These are phyloP conservation scores for Gossypium schwendimanii DNA, from an alignment of 441 rosid genomes.

Conservation along the genomic window DNA sequence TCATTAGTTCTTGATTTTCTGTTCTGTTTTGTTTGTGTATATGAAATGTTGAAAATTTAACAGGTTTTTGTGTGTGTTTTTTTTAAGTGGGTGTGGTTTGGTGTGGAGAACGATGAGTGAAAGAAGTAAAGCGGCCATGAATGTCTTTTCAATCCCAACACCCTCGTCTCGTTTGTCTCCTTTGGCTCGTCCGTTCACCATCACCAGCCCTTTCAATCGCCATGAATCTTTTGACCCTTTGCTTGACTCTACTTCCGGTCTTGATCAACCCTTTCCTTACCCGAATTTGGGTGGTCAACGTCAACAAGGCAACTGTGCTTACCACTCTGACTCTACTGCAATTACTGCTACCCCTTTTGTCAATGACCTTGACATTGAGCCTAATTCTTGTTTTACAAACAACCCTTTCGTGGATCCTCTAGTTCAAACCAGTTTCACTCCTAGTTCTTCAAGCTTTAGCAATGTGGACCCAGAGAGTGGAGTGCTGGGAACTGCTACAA, in stretches of 20 bases:
- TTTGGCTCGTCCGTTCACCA: slow-evolving; percentile 29
- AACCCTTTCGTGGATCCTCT: not conserved
- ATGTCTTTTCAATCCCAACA: slow-evolving; percentile 4
- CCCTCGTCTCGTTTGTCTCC: slow-evolving; percentile 33
- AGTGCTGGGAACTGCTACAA: not conserved
- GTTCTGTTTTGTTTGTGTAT: not conserved
- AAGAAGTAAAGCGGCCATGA: not conserved
- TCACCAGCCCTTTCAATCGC: slow-evolving; percentile 6
- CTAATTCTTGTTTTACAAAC: not conserved
- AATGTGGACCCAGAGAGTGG: not conserved
- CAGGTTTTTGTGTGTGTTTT: not conserved
- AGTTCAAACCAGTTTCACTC: not conserved
- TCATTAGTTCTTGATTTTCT: not conserved
- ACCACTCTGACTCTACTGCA: slow-evolving; percentile 20
- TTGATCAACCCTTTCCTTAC: slow-evolving; percentile 22
- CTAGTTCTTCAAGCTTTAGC: slow-evolving; percentile 6
- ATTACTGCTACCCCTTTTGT: slow-evolving; percentile 6
- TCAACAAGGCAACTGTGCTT: slow-evolving; percentile 11
- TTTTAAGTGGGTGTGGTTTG: not conserved
- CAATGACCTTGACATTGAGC: slow-evolving; percentile 10
- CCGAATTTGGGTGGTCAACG: slow-evolving; percentile 5
- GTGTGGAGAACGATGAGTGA: slow-evolving; percentile 11
- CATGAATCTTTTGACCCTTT: slow-evolving; percentile 2
- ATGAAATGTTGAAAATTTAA: not conserved
- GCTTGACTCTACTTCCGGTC: slow-evolving; percentile 15